Percentiles rank a stretch among this genome's conserved stretches.
phyloP scores from a whole-genome alignment of 169 alveolate genomes.

The Cryptosporidium baileyi region DNA sequence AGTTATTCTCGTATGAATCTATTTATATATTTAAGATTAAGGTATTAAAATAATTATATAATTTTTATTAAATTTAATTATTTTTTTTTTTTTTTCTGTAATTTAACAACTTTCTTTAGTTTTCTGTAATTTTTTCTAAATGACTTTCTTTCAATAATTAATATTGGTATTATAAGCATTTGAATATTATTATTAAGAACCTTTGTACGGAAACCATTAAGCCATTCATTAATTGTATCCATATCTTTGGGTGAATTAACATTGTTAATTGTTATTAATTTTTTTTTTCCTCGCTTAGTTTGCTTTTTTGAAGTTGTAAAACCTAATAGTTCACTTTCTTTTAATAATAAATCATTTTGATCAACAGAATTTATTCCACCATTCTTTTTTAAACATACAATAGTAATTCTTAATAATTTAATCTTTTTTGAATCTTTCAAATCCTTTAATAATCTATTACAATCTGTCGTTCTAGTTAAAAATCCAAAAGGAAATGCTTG shows the following conservation, averaged over 20 bases:
- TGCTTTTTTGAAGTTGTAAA: slow-evolving; percentile 10
- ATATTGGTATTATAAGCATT: slow-evolving; percentile 53
- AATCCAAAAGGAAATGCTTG: slow-evolving; percentile 68
- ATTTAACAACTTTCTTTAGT: slow-evolving; percentile 23
- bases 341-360: slow-evolving; percentile 7
- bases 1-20: neutral
- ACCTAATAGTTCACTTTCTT: slow-evolving; percentile 20
- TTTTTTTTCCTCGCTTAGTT: slow-evolving; percentile 3
- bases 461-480: slow-evolving; percentile 45
- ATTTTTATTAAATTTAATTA: too few species aligned
- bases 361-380: slow-evolving; percentile 23
- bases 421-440: slow-evolving; percentile 13
- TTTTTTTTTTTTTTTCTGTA: slow-evolving; percentile 32
- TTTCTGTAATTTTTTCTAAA: slow-evolving; percentile 38
- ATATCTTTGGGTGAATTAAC: slow-evolving; percentile 63
- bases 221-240: slow-evolving; percentile 48
- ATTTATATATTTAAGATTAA: too few species aligned
- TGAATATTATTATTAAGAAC: slow-evolving; percentile 32
- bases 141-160: slow-evolving; percentile 36
- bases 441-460: neutral
- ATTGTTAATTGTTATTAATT: slow-evolving; percentile 25
- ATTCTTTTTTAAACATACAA: slow-evolving; percentile 36
- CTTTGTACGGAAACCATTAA: slow-evolving; percentile 21
- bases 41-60: too few species aligned
- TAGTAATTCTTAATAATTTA: slow-evolving; percentile 3